Percentiles rank a stretch among this genome's conserved stretches.
phyloP scores from a whole-genome alignment of 2,329 filamentous ascomycete genomes.

The Ascochyta rabiei region DNA sequence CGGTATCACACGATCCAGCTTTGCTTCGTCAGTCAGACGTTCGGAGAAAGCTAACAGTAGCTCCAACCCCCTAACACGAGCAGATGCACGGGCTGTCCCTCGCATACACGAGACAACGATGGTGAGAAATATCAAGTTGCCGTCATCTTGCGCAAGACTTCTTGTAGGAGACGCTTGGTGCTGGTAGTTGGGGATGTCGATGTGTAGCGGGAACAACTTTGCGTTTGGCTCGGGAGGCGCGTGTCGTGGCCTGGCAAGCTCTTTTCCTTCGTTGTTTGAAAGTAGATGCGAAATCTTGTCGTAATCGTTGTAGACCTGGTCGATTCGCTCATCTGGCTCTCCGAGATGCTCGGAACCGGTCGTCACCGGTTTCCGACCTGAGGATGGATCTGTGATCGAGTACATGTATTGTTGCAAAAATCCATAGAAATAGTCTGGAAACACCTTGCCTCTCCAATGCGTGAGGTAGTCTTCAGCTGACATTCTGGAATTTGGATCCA shows the following conservation, averaged over 20 bases:
- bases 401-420: slow-evolving; percentile 99
- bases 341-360: slow-evolving; percentile 74
- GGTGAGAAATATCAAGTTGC: slow-evolving; percentile 89
- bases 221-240: slow-evolving; percentile 51
- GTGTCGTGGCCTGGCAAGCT: slow-evolving; percentile 41
- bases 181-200: slow-evolving; percentile 86
- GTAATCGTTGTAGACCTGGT: slow-evolving; percentile 91
- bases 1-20: slow-evolving; percentile 88
- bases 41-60: slow-evolving; percentile 91
- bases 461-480: slow-evolving; percentile 92
- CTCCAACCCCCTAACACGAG: slow-evolving; percentile 87
- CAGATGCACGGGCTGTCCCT: slow-evolving; percentile 86
- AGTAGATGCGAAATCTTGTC: slow-evolving; percentile 97
- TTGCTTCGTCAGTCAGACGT: slow-evolving; percentile 90
- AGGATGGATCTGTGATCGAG: slow-evolving; percentile 87
- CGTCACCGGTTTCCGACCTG: slow-evolving; percentile 74
- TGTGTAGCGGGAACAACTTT: slow-evolving; percentile 76
- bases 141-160: slow-evolving; percentile 76
- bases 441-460: slow-evolving; percentile 90
- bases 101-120: slow-evolving; percentile 86
- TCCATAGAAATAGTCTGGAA: slow-evolving; percentile 95
- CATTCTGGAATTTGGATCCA: slow-evolving; percentile 89
- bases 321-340: slow-evolving; percentile 91
- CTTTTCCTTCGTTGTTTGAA: slow-evolving; percentile 68
- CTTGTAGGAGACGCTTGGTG: slow-evolving; percentile 68